These are phyloP conservation scores for Clitoria ternatea DNA, from an alignment of 306 rosid species.

Conservation along the genomic window DNA sequence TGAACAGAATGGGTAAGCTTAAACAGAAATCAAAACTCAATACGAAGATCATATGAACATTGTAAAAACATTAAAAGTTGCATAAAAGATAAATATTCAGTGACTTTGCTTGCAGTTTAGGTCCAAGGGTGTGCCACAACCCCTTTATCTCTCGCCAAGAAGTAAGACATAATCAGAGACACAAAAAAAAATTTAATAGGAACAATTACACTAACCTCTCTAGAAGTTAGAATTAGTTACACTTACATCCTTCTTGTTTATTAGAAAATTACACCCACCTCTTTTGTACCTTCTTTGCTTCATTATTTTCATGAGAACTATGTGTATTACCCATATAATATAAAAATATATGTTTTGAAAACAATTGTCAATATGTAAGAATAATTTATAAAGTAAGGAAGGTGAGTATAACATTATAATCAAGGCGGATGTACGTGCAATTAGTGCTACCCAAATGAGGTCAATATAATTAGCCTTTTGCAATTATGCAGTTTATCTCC, in stretches of 20 bases:
- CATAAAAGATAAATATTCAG: neutral
- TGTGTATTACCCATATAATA: neutral
- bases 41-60: slow-evolving; percentile 1
- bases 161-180: neutral
- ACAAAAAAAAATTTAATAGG: too few species aligned
- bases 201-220: neutral
- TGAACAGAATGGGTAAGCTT: neutral
- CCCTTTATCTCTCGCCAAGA: slow-evolving; percentile 13
- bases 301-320: neutral
- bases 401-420: neutral
- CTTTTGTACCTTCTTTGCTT: neutral
- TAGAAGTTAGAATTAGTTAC: neutral
- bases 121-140: neutral
- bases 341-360: neutral
- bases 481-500: neutral
- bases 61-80: neutral
- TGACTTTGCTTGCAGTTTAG: neutral
- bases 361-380: neutral
- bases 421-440: too few species aligned
- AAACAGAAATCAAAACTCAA: slow-evolving; percentile 3
- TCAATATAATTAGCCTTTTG: too few species aligned
- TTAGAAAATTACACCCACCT: neutral
- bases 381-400: neutral
- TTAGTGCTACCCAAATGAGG: too few species aligned
- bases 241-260: neutral